These are phyloP conservation scores for Tylopilus rubrobrunneus DNA, from an alignment of 768 basidiomycete genomes.

Conservation along the genomic window DNA sequence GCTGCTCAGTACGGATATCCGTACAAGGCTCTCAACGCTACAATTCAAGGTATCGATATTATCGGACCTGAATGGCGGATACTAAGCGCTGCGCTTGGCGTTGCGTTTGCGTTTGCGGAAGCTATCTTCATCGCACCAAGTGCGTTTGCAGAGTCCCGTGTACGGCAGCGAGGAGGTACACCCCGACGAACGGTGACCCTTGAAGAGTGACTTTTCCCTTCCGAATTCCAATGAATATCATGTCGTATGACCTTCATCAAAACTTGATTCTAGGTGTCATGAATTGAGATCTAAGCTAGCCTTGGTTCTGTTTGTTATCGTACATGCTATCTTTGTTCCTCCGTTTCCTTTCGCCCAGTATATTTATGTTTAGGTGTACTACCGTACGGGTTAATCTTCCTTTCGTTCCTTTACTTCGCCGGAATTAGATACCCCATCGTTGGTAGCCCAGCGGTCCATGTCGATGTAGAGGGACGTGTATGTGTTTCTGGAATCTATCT, in stretches of 20 bases:
- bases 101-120: conserved; percentile 69
- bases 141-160: conserved; percentile 31
- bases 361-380: conserved; percentile 21
- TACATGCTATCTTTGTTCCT: conserved; percentile 14
- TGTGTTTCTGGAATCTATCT: too few species aligned
- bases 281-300: conserved; percentile 4
- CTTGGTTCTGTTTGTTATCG: conserved; percentile 11
- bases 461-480: too few species aligned
- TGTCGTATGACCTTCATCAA: background rate
- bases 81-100: conserved; percentile 48
- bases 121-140: conserved; percentile 49
- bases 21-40: conserved; percentile 27
- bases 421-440: conserved; percentile 7
- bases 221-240: background rate
- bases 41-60: conserved; percentile 44
- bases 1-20: conserved; percentile 61
- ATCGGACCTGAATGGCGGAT: conserved; percentile 55
- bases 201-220: conserved; percentile 18
- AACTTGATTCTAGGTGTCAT: background rate
- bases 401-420: background rate
- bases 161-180: conserved; percentile 19
- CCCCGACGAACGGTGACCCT: conserved; percentile 18
- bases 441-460: background rate
- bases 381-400: conserved; percentile 9
- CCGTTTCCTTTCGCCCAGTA: conserved; percentile 7